These are phyloP conservation scores for Ascochyta viciae-villosae DNA, from an alignment of 2,329 filamentous ascomycete genomes.

Conservation along the genomic window DNA sequence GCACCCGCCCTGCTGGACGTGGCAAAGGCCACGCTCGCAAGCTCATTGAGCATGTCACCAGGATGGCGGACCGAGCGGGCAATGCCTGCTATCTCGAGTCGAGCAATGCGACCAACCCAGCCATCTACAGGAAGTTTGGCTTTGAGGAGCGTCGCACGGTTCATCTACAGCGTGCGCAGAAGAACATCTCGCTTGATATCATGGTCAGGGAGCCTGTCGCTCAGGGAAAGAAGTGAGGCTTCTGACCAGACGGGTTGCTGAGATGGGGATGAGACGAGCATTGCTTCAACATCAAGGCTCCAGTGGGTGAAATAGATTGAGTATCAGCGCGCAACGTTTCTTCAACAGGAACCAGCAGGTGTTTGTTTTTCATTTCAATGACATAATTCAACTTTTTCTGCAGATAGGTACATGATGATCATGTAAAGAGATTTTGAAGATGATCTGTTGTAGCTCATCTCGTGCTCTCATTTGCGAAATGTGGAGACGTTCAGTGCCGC, in stretches of 20 bases:
- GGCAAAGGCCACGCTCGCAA: slow-evolving; percentile 76
- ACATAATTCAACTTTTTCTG: neutral
- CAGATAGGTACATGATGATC: neutral
- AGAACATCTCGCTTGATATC: slow-evolving; percentile 72
- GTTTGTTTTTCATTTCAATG: neutral
- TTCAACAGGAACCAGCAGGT: slow-evolving; percentile 30
- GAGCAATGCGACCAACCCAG: slow-evolving; percentile 70
- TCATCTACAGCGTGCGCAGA: slow-evolving; percentile 64
- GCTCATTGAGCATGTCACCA: slow-evolving; percentile 73
- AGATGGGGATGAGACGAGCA: slow-evolving; percentile 13
- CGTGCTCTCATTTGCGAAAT: neutral
- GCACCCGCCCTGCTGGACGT: slow-evolving; percentile 73
- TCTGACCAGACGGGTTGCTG: slow-evolving; percentile 9
- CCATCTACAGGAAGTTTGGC: slow-evolving; percentile 77
- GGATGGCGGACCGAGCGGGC: slow-evolving; percentile 69
- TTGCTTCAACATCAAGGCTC: slow-evolving; percentile 35
- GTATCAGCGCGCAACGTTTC: slow-evolving; percentile 6
- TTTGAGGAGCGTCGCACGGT: slow-evolving; percentile 72
- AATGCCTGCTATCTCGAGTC: slow-evolving; percentile 80
- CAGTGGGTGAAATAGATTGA: neutral
- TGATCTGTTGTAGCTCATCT: neutral
- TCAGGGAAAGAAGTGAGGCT: slow-evolving; percentile 27
- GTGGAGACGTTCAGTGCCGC: slow-evolving; percentile 6
- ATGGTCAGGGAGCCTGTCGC: slow-evolving; percentile 77
- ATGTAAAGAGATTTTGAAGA: neutral